Percentiles rank a stretch among this genome's conserved stretches.
phyloP scores from a whole-genome alignment of 2,329 filamentous ascomycete species.

The Colletotrichum scovillei region DNA sequence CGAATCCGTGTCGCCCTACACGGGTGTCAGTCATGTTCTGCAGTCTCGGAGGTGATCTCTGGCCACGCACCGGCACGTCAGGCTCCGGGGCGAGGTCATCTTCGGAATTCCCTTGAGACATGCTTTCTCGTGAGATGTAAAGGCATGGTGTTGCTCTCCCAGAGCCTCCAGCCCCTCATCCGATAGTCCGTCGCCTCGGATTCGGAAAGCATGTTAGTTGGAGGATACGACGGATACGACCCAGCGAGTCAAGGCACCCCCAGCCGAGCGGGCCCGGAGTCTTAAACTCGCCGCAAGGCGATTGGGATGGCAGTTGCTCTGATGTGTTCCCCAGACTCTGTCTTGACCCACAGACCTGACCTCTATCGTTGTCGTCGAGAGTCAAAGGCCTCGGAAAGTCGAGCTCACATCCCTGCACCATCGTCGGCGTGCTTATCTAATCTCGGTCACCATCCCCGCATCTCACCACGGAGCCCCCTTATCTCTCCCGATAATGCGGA shows the following conservation, averaged over 20 bases:
- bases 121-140: not conserved
- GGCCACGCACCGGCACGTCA: constrained; percentile 3
- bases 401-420: too few relatives aligned
- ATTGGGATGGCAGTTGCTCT: not conserved
- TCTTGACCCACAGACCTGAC: not conserved
- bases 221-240: not conserved
- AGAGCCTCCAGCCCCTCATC: not conserved
- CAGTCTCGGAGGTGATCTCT: not conserved
- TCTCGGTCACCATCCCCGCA: not conserved
- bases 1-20: constrained; percentile 8
- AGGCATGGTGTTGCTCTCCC: not conserved
- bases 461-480: not conserved
- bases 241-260: constrained; percentile 2
- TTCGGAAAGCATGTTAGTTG: constrained; percentile 1
- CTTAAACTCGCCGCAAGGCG: not conserved
- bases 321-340: not conserved
- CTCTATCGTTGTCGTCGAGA: not conserved
- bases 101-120: not conserved
- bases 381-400: too few relatives aligned
- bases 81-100: not conserved
- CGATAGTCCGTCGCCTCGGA: not conserved
- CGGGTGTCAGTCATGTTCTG: not conserved
- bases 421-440: not conserved
- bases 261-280: not conserved
- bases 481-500: not conserved